Evolutionary conservation across 345 rosid species (phyloP).

Genomic region (Brassica juncea): DNA sequence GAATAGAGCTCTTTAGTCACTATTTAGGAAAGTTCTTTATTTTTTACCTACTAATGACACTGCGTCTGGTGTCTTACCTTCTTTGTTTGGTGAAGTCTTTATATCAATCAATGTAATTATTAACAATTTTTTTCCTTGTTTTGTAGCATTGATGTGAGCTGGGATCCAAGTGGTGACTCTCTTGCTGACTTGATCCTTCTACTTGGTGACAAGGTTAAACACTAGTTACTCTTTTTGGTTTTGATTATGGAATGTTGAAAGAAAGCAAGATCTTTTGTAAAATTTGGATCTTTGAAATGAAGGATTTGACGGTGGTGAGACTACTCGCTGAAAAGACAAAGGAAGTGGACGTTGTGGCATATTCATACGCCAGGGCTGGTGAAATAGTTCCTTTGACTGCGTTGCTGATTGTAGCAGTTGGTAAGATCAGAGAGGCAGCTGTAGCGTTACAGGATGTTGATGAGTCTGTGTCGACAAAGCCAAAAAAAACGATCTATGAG

Average conservation of each 20-base stretch:
- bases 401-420: background rate
- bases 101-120: slow-evolving; percentile 1
- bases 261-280: background rate
- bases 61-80: slow-evolving; percentile 4
- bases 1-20: background rate
- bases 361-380: slow-evolving; percentile 53
- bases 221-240: slow-evolving; percentile 12
- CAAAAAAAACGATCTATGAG: slow-evolving; percentile 30
- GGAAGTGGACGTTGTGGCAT: slow-evolving; percentile 56
- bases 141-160: slow-evolving; percentile 55
- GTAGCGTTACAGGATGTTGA: background rate
- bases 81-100: background rate
- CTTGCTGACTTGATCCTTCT: slow-evolving; percentile 55
- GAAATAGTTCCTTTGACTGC: slow-evolving; percentile 37
- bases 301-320: background rate
- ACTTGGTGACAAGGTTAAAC: slow-evolving; percentile 61
- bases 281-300: background rate
- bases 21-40: slow-evolving; percentile 19
- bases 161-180: slow-evolving; percentile 63
- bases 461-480: slow-evolving; percentile 31
- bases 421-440: background rate
- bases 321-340: slow-evolving; percentile 23
- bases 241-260: background rate
- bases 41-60: background rate
- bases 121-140: background rate